A percentile compares a stretch with the other conserved stretches of the same genome.
Evolutionary conservation across 768 basidiomycete species (phyloP).

Genomic region (Suillus discolor): DNA sequence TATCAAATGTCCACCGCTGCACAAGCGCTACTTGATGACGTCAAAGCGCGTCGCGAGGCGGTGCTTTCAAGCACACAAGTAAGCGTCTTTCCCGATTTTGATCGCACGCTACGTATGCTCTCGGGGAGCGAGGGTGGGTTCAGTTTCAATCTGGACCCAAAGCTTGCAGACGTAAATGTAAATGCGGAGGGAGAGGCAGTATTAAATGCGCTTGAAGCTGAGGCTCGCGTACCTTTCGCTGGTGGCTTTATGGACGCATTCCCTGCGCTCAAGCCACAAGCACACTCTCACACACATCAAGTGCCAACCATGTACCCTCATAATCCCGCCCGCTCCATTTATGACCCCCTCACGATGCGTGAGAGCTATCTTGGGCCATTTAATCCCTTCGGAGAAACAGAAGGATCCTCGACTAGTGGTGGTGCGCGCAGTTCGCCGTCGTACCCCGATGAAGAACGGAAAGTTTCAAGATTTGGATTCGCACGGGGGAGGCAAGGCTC

Average conservation of each 20-base stretch:
- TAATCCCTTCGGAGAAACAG: constrained; percentile 73
- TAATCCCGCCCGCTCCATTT: constrained; percentile 52
- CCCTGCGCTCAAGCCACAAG: constrained; percentile 53
- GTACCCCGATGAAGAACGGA: constrained; percentile 60
- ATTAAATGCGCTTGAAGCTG: constrained; percentile 50
- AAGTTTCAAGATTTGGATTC: constrained; percentile 81
- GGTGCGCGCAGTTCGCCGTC: constrained; percentile 40
- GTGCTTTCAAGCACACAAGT: constrained; percentile 40
- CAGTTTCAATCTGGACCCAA: constrained; percentile 86
- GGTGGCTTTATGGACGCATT: constrained; percentile 74
- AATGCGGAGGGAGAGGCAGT: constrained; percentile 39
- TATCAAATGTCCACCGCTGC: constrained; percentile 91
- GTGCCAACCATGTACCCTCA: constrained; percentile 49
- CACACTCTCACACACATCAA: constrained; percentile 21
- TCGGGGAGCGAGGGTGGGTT: constrained; percentile 71
- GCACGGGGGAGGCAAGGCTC: constrained; percentile 71
- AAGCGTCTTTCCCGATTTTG: constrained; percentile 88
- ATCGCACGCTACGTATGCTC: constrained; percentile 77
- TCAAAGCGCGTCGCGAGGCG: constrained; percentile 73
- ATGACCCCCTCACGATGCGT: constrained; percentile 51
- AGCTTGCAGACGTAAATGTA: constrained; percentile 53
- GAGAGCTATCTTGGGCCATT: constrained; percentile 72
- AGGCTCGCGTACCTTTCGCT: constrained; percentile 56
- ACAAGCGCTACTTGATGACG: constrained; percentile 81
- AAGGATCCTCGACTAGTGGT: constrained; percentile 44